Base-by-base conservation (phyloP, 106 monocot genomes). In the Dendrobium nobile region DNA sequence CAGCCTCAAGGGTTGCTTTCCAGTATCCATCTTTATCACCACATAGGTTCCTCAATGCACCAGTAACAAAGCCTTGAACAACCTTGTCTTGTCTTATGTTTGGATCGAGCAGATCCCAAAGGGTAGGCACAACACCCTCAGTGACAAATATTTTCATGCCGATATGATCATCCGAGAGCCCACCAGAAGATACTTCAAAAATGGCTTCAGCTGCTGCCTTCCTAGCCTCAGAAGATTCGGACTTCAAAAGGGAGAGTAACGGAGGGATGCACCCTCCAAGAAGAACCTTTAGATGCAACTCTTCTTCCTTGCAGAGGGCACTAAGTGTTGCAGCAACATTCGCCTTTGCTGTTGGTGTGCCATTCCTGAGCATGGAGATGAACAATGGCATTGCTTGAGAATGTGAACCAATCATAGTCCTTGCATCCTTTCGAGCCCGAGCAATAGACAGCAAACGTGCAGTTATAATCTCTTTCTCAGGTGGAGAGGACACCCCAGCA, bases 81-180 rank as follows among this genome's bases (percentile, higher is more conserved):
- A 89, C 93, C 61, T 41, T 89, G 67, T 89, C 89, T 78, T 93
- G 91, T 67, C 82, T 85, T 41, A 80, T 80, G 22, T 72, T 84
- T 24, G 87, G 85, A 6, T 86, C 86, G 17, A 93, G 93, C 77
- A 87, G 86, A 47, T 91, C 91, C 93, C 93, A 93, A 1, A 93
- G 86, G 11, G 91, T 94, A 33, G 94, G 89, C 58, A 94, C 94
- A 45, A 94, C 94, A 55, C 94, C 91, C 77, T 94, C 94, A n/a
- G 94, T 94, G 26, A 94, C 85, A 84, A 94, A 91, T 83, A 94
- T 94, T 76, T 94, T 91, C 80, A 87, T 89, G 68, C 93, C 93
- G 59, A 93, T 87, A 70, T 91, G 91, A 81, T 93, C 93, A 82
- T 91, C 93, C 27, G 91, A 91, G 44, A 93, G 79, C n/a, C 93